These are phyloP conservation scores for Cladophialophora chaetospira DNA, from an alignment of 2,329 filamentous ascomycete genomes.

Conservation along the genomic window DNA sequence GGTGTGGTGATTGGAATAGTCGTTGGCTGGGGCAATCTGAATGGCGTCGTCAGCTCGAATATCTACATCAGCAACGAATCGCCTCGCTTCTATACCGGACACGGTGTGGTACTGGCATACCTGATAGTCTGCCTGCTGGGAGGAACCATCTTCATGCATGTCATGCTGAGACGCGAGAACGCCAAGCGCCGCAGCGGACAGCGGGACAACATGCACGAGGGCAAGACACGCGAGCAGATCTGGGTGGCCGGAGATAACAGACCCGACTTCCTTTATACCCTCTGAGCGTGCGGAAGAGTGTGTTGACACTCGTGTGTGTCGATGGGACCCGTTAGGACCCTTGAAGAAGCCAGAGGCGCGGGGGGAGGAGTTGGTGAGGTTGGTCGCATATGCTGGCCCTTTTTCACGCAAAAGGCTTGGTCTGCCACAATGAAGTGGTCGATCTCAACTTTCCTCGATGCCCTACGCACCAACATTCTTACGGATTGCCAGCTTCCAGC, in stretches of 20 bases:
- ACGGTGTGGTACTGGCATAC: slow-evolving; percentile 74
- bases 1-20: slow-evolving; percentile 84
- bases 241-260: slow-evolving; percentile 23
- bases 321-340: too few relatives aligned
- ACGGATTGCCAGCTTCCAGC: not conserved
- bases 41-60: slow-evolving; percentile 75
- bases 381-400: too few relatives aligned
- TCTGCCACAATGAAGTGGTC: too few relatives aligned
- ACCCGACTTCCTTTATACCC: slow-evolving; percentile 12
- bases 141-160: slow-evolving; percentile 46
- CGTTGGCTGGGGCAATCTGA: slow-evolving; percentile 90
- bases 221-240: slow-evolving; percentile 15
- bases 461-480: too few relatives aligned
- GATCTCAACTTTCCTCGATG: too few relatives aligned
- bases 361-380: too few relatives aligned
- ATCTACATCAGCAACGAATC: slow-evolving; percentile 64
- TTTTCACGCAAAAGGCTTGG: too few relatives aligned
- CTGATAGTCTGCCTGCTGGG: slow-evolving; percentile 67
- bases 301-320: too few relatives aligned
- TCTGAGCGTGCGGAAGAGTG: not conserved
- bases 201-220: slow-evolving; percentile 24
- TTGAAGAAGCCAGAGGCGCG: too few relatives aligned
- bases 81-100: slow-evolving; percentile 71
- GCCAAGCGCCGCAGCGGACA: slow-evolving; percentile 10
- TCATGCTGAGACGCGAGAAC: slow-evolving; percentile 26